Conservation (phyloP, 192 early-diverging fungal genomes). For the Linnemannia zychae region DNA sequence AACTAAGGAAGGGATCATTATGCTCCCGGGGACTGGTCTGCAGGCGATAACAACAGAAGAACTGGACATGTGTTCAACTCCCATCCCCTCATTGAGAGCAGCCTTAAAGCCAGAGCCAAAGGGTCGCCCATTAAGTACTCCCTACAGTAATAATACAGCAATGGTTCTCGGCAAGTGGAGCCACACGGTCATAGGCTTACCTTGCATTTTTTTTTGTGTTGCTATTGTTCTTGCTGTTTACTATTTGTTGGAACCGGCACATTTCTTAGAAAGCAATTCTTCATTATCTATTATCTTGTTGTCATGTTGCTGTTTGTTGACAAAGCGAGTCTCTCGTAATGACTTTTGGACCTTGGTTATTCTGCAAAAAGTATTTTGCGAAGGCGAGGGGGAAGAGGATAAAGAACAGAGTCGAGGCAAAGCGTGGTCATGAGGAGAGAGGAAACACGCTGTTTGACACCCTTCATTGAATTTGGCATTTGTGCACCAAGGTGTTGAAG, state of each 20-base stretch:
- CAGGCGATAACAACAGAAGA: neutral
- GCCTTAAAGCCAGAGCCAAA: neutral
- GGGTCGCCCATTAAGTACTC: neutral
- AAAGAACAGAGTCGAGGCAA: neutral
- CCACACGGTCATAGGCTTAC: neutral
- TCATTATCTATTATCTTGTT: neutral
- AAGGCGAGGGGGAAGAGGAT: neutral
- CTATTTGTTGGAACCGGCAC: neutral
- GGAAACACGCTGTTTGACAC: too few species aligned
- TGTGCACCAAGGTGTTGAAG: too few species aligned
- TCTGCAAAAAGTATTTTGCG: neutral
- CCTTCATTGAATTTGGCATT: too few species aligned
- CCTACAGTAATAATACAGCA: neutral
- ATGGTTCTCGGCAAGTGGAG: neutral
- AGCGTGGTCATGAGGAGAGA: neutral
- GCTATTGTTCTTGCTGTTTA: neutral
- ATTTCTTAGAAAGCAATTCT: constrained; percentile 9
- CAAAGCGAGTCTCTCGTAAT: neutral
- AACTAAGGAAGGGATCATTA: neutral
- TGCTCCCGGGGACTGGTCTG: neutral
- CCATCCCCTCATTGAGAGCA: neutral
- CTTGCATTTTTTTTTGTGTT: neutral
- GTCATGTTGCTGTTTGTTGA: neutral
- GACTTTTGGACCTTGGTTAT: neutral
- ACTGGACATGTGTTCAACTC: neutral